These are phyloP conservation scores for Sesbania bispinosa DNA, from an alignment of 306 rosid species.

Conservation along the genomic window DNA sequence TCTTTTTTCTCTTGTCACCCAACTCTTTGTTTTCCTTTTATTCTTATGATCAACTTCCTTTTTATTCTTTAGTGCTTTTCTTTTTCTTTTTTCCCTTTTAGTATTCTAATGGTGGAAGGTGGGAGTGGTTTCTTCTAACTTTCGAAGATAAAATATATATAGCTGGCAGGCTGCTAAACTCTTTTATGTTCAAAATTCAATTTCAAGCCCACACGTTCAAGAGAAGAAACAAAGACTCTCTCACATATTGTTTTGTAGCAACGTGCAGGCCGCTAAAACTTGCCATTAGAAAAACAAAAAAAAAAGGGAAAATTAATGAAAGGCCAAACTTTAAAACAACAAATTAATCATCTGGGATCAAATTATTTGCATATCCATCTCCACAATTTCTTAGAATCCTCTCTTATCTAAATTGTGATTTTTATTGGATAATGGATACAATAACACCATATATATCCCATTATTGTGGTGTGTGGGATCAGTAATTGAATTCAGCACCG, in stretches of 20 bases:
- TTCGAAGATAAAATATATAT: background rate
- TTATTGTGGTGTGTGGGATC: background rate
- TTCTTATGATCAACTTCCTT: background rate
- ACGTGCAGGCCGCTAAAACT: background rate
- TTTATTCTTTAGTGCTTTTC: background rate
- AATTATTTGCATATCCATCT: background rate
- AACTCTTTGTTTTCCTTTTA: background rate
- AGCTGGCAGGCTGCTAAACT: slow-evolving; percentile 12
- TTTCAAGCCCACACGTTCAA: background rate
- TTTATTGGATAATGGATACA: background rate
- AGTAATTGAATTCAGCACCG: background rate
- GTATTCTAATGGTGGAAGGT: slow-evolving; percentile 16
- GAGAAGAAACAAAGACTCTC: background rate
- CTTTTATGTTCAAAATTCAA: background rate
- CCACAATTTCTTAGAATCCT: background rate
- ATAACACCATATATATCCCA: background rate
- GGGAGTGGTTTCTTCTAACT: background rate
- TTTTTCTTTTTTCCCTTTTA: background rate
- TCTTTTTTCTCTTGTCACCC: too few relatives aligned
- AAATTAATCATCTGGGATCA: too few relatives aligned
- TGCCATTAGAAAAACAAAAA: background rate
- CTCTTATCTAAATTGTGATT: background rate
- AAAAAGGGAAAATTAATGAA: background rate
- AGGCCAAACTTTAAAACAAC: background rate
- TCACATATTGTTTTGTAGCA: background rate